phyloP scores from a whole-genome alignment of 208 protist genomes.

The Willaertia magna region DNA sequence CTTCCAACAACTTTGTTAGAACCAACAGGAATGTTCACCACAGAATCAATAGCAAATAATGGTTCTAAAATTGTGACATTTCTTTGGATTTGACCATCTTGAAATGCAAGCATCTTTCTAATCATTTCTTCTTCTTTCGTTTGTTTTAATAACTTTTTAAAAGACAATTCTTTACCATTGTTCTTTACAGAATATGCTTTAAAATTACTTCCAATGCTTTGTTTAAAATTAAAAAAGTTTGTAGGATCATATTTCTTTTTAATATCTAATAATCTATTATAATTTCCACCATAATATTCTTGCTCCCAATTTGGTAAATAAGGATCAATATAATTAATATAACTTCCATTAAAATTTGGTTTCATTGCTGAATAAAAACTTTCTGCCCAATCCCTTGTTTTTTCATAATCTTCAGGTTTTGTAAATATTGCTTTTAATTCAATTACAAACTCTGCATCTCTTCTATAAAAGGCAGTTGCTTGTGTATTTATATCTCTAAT shows the following conservation, averaged over 20 bases:
- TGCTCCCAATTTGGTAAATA: not conserved
- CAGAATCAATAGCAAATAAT: not conserved
- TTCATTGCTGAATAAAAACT: not conserved
- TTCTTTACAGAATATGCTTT: not conserved
- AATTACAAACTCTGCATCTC: not conserved
- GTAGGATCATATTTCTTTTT: not conserved
- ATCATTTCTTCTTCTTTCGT: not conserved
- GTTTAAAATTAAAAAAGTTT: slow-evolving; percentile 2
- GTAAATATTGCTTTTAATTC: not conserved
- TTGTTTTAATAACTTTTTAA: not conserved
- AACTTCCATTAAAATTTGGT: not conserved
- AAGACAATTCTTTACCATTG: not conserved
- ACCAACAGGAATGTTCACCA: not conserved
- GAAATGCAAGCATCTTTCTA: not conserved
- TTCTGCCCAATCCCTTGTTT: not conserved
- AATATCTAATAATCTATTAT: not conserved
- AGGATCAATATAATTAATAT: not conserved
- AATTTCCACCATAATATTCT: not conserved
- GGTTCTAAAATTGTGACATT: not conserved
- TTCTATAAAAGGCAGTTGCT: not conserved
- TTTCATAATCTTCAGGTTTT: not conserved
- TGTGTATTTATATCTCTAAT: not conserved
- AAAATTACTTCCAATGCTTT: not conserved
- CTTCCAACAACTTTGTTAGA: not conserved
- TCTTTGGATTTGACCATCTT: not conserved